Percentiles rank a stretch among this genome's conserved stretches.
Evolutionary conservation across 257 asterid species (phyloP).

Genomic region (Nemophila menziesii): DNA sequence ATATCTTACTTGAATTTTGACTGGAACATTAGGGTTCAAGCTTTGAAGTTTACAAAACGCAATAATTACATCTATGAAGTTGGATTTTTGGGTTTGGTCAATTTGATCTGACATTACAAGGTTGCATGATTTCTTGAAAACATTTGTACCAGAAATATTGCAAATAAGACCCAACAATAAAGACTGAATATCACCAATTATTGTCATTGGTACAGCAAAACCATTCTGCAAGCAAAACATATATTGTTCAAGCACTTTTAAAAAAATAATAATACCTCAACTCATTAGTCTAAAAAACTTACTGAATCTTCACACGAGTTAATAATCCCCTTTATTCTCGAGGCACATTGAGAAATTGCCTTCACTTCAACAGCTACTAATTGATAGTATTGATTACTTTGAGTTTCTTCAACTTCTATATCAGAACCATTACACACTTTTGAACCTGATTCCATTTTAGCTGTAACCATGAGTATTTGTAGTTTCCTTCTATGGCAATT

Average conservation of each 20-base stretch:
- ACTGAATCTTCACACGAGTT: constrained; percentile 36
- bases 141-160: constrained; percentile 60
- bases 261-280: constrained; percentile 7
- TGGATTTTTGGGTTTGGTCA: constrained; percentile 50
- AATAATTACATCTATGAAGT: constrained; percentile 76
- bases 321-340: constrained; percentile 47
- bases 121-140: constrained; percentile 43
- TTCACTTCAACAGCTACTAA: constrained; percentile 75
- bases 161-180: constrained; percentile 64
- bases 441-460: constrained; percentile 30
- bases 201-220: constrained; percentile 25
- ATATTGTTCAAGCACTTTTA: constrained; percentile 10
- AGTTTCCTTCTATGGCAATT: constrained; percentile 84
- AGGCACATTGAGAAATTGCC: constrained; percentile 64
- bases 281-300: constrained; percentile 22
- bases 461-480: constrained; percentile 58
- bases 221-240: constrained; percentile 46
- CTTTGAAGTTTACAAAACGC: constrained; percentile 87
- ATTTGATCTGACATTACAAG: constrained; percentile 40
- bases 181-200: constrained; percentile 67
- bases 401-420: constrained; percentile 46
- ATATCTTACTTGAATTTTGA: constrained; percentile 75
- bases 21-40: constrained; percentile 41
- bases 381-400: constrained; percentile 40
- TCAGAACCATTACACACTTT: constrained; percentile 29